Conservation (phyloP, 2,329 filamentous ascomycete genomes). For the Cladosporium austrohemisphaericum region DNA sequence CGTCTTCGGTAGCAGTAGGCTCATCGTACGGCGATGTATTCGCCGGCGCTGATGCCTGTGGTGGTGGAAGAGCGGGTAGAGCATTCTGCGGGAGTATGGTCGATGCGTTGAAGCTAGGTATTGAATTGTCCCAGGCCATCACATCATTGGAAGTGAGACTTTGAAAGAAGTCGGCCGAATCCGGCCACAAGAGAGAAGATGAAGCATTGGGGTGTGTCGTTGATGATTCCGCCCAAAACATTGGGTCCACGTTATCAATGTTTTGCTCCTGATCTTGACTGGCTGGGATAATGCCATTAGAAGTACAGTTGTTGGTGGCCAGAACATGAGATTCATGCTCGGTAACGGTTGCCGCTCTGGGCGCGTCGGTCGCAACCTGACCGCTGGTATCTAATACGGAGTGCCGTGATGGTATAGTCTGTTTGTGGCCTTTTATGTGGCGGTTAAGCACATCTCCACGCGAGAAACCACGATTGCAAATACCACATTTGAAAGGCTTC, state of each 20-base stretch:
- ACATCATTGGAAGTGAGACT: neutral
- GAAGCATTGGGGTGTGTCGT: too few relatives aligned
- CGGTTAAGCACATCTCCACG: conserved; percentile 5
- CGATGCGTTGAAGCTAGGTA: neutral
- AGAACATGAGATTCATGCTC: too few relatives aligned
- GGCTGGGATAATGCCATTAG: too few relatives aligned
- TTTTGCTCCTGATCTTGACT: too few relatives aligned
- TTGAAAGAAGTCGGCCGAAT: neutral
- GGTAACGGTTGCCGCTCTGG: too few relatives aligned
- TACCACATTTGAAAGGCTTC: conserved; percentile 1
- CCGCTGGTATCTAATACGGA: too few relatives aligned
- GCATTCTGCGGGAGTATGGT: neutral
- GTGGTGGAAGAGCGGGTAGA: neutral
- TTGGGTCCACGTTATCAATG: too few relatives aligned
- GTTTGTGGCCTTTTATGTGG: conserved; percentile 3
- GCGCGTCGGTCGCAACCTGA: too few relatives aligned
- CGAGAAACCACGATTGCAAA: neutral
- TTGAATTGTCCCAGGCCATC: neutral
- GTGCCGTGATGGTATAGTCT: neutral
- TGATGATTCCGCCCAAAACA: too few relatives aligned
- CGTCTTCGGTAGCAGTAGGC: neutral
- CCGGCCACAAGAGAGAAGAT: neutral
- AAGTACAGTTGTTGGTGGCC: too few relatives aligned
- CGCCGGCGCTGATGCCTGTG: too few relatives aligned
- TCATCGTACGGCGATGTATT: conserved; percentile 3